Conservation (phyloP, 257 asterid genomes). For the Solanum acaule region DNA sequence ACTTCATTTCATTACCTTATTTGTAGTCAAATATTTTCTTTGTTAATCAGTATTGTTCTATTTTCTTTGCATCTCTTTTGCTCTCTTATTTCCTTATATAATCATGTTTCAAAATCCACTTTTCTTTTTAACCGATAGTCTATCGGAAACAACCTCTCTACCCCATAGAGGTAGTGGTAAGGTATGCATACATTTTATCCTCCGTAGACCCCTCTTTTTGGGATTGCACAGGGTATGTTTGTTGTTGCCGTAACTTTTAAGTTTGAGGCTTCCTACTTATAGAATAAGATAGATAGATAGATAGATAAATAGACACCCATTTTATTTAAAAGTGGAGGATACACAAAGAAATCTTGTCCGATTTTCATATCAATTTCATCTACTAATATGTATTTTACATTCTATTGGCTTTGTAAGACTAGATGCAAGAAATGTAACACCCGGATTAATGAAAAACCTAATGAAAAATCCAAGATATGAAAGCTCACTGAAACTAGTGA, state of each 20-base stretch:
- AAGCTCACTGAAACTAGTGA: slow-evolving; percentile 68
- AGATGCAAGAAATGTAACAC: slow-evolving; percentile 37
- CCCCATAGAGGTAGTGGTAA: not conserved
- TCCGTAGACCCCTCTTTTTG: not conserved
- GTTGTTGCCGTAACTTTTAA: not conserved
- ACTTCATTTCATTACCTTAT: not conserved
- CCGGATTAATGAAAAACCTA: slow-evolving; percentile 35
- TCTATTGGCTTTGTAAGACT: slow-evolving; percentile 28
- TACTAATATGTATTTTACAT: not conserved
- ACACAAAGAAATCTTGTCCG: not conserved
- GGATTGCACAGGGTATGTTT: not conserved
- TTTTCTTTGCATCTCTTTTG: not conserved
- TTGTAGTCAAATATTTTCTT: not conserved
- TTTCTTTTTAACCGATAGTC: not conserved
- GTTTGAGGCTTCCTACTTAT: not conserved
- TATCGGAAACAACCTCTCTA: not conserved
- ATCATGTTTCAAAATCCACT: not conserved
- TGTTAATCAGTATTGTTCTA: too few relatives aligned
- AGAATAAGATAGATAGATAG: not conserved
- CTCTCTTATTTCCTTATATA: not conserved
- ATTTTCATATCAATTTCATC: not conserved
- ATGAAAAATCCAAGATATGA: slow-evolving; percentile 69
- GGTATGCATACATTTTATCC: not conserved
- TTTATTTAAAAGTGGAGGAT: not conserved
- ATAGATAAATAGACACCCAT: not conserved